These are phyloP conservation scores for Globisporangium camurandrum DNA, from an alignment of 352 stramenopile species.

Conservation along the genomic window DNA sequence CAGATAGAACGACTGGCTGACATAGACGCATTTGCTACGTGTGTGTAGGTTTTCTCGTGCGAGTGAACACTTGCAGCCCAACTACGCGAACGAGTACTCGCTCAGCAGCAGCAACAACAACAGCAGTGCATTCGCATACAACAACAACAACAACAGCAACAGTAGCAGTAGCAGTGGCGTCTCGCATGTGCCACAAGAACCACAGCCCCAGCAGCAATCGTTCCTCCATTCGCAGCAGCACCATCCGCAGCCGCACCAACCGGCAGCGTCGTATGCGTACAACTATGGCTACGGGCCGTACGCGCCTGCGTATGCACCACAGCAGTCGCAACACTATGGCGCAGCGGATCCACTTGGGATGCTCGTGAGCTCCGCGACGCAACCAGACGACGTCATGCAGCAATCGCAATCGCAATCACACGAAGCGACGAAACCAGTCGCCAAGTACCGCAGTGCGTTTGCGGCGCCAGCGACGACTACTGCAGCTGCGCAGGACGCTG, in stretches of 20 bases:
- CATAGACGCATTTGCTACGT: background rate
- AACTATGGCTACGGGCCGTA: conserved; percentile 23
- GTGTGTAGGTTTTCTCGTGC: background rate
- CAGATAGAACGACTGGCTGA: background rate
- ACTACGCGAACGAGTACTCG: conserved; percentile 16
- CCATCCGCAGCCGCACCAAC: conserved; percentile 22
- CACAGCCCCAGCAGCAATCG: conserved; percentile 17
- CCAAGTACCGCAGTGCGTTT: conserved; percentile 12
- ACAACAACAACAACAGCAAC: conserved; percentile 14
- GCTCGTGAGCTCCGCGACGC: conserved; percentile 49
- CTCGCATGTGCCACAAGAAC: conserved; percentile 12
- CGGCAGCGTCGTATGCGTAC: conserved; percentile 25
- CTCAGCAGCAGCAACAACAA: too few species aligned
- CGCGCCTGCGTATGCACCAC: conserved; percentile 12
- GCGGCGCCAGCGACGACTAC: background rate
- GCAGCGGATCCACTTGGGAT: conserved; percentile 38
- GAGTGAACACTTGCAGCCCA: conserved; percentile 8
- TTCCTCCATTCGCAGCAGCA: too few species aligned
- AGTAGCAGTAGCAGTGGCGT: conserved; percentile 4
- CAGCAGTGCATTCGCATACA: conserved; percentile 8
- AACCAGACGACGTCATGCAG: conserved; percentile 22
- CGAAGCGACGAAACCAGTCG: conserved; percentile 9
- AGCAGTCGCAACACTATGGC: conserved; percentile 13
- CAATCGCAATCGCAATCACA: conserved; percentile 14
- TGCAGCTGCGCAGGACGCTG: conserved; percentile 4